Percentiles rank a stretch among this genome's conserved stretches.
Evolutionary conservation across 495 filamentous ascomycete species (phyloP).

Genomic region (Penicillium cinerascens): DNA sequence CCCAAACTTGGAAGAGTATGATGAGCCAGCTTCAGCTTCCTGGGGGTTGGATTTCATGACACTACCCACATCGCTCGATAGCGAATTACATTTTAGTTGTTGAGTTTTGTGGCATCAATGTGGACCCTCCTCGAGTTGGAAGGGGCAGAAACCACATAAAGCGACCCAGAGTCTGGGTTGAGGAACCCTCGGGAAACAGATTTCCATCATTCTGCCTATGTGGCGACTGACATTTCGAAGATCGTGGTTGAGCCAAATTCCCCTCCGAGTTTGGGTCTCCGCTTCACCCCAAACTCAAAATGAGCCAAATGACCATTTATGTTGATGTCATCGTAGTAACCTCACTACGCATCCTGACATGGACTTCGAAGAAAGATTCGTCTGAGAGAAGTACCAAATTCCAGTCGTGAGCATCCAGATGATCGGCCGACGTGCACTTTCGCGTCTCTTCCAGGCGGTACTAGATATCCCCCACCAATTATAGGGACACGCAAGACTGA

Average conservation of each 20-base stretch:
- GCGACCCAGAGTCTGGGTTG: no score
- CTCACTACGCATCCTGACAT: neutral
- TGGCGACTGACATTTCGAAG: neutral
- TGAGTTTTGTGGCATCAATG: neutral
- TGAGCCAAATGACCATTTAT: neutral
- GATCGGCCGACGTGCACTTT: neutral
- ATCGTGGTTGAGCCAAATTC: neutral
- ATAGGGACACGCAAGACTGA: neutral
- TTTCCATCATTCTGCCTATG: neutral
- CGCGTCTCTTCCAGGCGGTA: conserved; percentile 8
- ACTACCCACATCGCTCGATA: no score
- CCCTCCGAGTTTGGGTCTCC: neutral
- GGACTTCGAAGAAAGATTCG: neutral
- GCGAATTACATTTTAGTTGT: no score
- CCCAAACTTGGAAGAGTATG: no score
- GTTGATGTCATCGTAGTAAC: conserved; percentile 6
- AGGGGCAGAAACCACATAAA: no score
- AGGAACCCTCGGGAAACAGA: neutral
- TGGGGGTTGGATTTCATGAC: no score
- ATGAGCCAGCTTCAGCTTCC: no score
- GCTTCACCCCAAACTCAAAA: neutral
- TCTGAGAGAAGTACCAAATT: neutral
- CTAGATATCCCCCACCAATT: neutral
- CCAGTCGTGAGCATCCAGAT: neutral
- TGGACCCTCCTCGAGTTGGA: no score